Conservation (phyloP, 2,329 filamentous ascomycete species). For the Stagonosporopsis tanaceti region DNA sequence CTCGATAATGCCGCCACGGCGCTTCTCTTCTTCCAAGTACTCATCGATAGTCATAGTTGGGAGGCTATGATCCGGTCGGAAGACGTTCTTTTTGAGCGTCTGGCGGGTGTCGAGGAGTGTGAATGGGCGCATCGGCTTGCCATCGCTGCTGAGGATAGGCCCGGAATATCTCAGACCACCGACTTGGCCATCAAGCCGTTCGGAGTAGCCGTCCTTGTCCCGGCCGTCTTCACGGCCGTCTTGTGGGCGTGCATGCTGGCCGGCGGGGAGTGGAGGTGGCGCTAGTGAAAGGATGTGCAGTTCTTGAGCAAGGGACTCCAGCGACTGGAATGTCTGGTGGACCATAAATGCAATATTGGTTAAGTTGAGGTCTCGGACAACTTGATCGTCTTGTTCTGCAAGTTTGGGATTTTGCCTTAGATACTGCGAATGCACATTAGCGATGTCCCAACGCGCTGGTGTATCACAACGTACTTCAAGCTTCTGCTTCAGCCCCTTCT, state of each 20-base stretch:
- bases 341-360: constrained; percentile 76
- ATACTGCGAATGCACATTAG: constrained; percentile 55
- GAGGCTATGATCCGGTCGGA: constrained; percentile 88
- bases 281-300: constrained; percentile 80
- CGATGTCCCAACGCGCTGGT: background rate
- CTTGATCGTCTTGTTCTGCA: constrained; percentile 80
- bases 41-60: constrained; percentile 99
- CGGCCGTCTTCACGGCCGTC: constrained; percentile 59
- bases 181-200: constrained; percentile 72
- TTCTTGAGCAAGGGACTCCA: constrained; percentile 89
- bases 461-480: constrained; percentile 66
- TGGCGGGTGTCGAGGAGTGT: constrained; percentile 81
- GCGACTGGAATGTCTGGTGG: constrained; percentile 82
- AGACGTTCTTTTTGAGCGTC: constrained; percentile 80
- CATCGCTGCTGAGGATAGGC: constrained; percentile 77
- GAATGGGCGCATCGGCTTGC: constrained; percentile 90
- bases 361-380: constrained; percentile 80
- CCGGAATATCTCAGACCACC: constrained; percentile 61
- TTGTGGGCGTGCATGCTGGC: constrained; percentile 46
- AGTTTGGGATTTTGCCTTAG: constrained; percentile 66
- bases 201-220: constrained; percentile 66
- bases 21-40: constrained; percentile 90
- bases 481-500: constrained; percentile 84
- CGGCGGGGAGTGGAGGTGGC: constrained; percentile 61
- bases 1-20: constrained; percentile 86